Base-by-base conservation (phyloP, 2,329 filamentous ascomycete genomes). In the Penicillium corylophilum region DNA sequence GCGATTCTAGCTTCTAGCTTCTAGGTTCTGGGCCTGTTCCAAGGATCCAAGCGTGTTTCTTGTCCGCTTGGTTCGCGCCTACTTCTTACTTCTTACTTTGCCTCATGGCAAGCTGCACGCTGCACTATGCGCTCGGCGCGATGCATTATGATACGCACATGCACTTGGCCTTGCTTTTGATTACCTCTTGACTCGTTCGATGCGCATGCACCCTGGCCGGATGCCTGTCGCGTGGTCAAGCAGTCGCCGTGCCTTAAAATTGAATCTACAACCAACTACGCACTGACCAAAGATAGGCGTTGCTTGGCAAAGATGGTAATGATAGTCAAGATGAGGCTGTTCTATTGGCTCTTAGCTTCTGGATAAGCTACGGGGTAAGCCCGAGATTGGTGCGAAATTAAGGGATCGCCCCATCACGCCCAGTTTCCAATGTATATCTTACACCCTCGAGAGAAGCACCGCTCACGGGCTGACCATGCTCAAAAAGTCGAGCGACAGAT, bases 401-500 rank as follows among this genome's bases (percentile, higher is more conserved):
- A 20, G 33, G 7, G 16, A 20, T 18, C 8, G 33, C 16, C n/a
- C n/a, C 5, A 12, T n/a, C 29, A 6, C 15, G 29, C 29, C 29
- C 2, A 15, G 13, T 33, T 33, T n/a, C 15, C 20, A 24, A 15
- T 10, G 12, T 18, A 2, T 28, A 29, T 22, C 31, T n/a, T n/a
- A 39, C 46, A 35, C 13, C 13, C 10, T 22, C 3, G 44, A 53
- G 26, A 28, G 15, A 33, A n/a, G 5, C 5, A 33, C 15, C 13
- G 29, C 15, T 61, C 51, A 67, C 35, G 64, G 64, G 35, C 63
- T 64, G 26, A 68, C 62, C 46, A 64, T 59, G 1, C 51, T 59
- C 54, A 68, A 48, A 40, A 68, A 68, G 22, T 63, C 59, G 28
- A 64, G 47, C 0, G 59, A 63, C 51, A 69, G 49, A 43, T 69